Evolutionary conservation across 805 yeast species (phyloP).

Genomic region (Ogataea henricii): DNA sequence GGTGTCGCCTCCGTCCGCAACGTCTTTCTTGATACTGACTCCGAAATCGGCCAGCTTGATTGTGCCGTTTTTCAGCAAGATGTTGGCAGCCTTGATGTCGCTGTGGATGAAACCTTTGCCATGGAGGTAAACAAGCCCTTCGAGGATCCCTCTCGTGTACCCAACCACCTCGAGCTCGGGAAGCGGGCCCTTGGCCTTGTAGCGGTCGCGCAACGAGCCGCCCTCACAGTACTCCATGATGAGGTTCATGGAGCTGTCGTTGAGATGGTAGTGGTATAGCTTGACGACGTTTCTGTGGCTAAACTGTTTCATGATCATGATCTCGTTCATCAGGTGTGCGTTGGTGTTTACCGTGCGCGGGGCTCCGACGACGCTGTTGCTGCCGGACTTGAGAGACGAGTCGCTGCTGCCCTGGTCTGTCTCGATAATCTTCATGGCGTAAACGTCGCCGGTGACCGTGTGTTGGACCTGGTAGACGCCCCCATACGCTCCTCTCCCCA

Average conservation of each 20-base stretch:
- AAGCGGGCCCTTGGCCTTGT: conserved; percentile 52
- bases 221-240: conserved; percentile 66
- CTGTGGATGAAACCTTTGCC: conserved; percentile 76
- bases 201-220: conserved; percentile 62
- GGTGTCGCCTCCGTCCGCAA: conserved; percentile 69
- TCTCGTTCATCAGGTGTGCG: conserved; percentile 61
- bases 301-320: conserved; percentile 61
- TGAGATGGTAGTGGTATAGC: conserved; percentile 66
- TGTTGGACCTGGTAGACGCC: conserved; percentile 56
- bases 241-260: conserved; percentile 52
- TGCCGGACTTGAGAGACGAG: conserved; percentile 5
- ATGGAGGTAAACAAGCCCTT: conserved; percentile 66
- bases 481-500: conserved; percentile 94
- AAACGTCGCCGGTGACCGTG: conserved; percentile 11
- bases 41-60: conserved; percentile 81
- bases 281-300: conserved; percentile 68
- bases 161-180: conserved; percentile 54
- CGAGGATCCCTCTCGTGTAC: conserved; percentile 55
- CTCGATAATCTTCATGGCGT: conserved; percentile 31
- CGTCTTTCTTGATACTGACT: conserved; percentile 64
- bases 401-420: conserved; percentile 10
- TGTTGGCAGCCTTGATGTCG: conserved; percentile 77
- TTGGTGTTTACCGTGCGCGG: conserved; percentile 6
- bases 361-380: conserved; percentile 1
- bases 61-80: conserved; percentile 53